Base-by-base conservation (phyloP, 2,329 filamentous ascomycete species). In the Epichloe festucae region DNA sequence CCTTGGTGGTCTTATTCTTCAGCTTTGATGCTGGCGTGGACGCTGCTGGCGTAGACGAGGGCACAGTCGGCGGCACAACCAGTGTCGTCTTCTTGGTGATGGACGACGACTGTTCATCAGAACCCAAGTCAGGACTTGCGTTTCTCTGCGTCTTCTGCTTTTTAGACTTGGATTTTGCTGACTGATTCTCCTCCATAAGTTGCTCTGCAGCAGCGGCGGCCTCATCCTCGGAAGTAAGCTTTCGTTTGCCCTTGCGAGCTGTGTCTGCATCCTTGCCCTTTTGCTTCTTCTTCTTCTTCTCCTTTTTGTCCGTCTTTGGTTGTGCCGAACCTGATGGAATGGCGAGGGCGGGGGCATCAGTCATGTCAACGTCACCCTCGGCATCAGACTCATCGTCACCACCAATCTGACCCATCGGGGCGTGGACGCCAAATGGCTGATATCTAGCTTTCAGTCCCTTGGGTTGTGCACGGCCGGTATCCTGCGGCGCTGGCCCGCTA, bases 401-500 rank as follows among this genome's bases (percentile, higher is more conserved):
- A 11, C 73, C 73, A 56, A 74, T 74, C 14, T 55, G 63, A 44
- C 59, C 62, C 57, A 63, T 60, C 34, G 63, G 53, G 21, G 58
- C 61, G 53, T 60, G 61, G 43, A 78, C 72, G 31, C 85, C 85
- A 44, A 84, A 77, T 1, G 85, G 85, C 50, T 76, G 75, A 65
- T 78, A 89, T 36, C 85, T 78, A 65, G 82, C 77, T 59, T 76
- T 80, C 50, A 90, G 68, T 6, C 81, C 83, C 59, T 77, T 73
- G 1, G 86, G 84, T 63, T 89, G 86, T 45, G 77, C 71, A 53
- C 82, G 77, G 47, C 79, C 71, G 1, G 73, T 64, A 53, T 72
- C 78, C 52, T 75, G 70, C 4, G 75, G 68, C 3, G 73, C 69
- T 46, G 73, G 70, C 21, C 70, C 73, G 11, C 51, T 52, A n/a